A percentile compares a stretch with the other conserved stretches of the same genome.
Conservation (phyloP, 2,329 filamentous ascomycete genomes). For the Dactylellina drechsleri region DNA sequence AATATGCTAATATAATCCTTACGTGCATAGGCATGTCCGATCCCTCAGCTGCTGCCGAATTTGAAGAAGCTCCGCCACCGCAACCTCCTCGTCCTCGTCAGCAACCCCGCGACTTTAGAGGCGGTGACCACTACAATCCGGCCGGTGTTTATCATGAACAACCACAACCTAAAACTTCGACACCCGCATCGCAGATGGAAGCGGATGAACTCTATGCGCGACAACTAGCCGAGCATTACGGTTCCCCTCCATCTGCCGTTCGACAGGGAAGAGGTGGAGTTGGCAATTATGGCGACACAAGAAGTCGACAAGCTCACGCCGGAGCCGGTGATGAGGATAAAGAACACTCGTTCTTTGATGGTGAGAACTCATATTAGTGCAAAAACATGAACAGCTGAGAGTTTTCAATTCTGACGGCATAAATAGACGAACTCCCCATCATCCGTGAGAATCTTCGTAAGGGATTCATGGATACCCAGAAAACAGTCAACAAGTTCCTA, state of each 20-base stretch:
- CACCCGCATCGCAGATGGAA: slow-evolving; percentile 81
- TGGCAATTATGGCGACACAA: slow-evolving; percentile 57
- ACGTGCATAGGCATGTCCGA: slow-evolving; percentile 66
- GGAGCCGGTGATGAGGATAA: slow-evolving; percentile 63
- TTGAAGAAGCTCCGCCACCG: slow-evolving; percentile 59
- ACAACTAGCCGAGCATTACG: slow-evolving; percentile 90
- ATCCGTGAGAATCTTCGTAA: slow-evolving; percentile 94
- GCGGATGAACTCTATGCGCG: slow-evolving; percentile 91
- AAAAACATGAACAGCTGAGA: no score
- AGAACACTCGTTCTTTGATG: slow-evolving; percentile 90
- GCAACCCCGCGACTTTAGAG: slow-evolving; percentile 45
- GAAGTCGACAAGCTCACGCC: slow-evolving; percentile 67
- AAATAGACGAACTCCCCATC: slow-evolving; percentile 83
- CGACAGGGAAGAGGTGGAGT: slow-evolving; percentile 42
- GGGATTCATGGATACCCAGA: slow-evolving; percentile 93
- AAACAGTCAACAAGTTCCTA: slow-evolving; percentile 92
- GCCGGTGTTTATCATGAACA: slow-evolving; percentile 71
- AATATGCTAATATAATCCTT: background rate
- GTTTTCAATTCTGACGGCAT: no score
- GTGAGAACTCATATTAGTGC: slow-evolving; percentile 60
- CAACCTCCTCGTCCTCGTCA: slow-evolving; percentile 57
- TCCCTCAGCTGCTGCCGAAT: slow-evolving; percentile 65
- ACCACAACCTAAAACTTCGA: slow-evolving; percentile 72
- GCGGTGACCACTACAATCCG: slow-evolving; percentile 67
- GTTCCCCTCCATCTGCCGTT: slow-evolving; percentile 63